phyloP scores from a whole-genome alignment of 2,329 filamentous ascomycete species.

The Trichocomaceae sp. region DNA sequence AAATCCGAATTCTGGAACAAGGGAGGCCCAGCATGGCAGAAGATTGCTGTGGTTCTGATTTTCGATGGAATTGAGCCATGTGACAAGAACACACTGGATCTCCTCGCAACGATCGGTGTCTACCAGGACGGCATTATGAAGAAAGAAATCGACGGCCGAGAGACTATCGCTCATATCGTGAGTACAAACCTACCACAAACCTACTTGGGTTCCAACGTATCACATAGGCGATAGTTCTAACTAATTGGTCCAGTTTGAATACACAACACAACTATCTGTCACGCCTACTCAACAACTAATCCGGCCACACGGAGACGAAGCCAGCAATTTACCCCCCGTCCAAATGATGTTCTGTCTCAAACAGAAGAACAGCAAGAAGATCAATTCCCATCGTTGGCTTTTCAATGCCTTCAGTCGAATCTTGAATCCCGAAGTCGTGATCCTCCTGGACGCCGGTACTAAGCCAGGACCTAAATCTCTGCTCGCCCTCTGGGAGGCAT shows the following conservation, averaged over 20 bases:
- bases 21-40: slow-evolving; percentile 97
- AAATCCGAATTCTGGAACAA: slow-evolving; percentile 99
- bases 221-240: not conserved
- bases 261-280: slow-evolving; percentile 94
- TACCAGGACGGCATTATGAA: slow-evolving; percentile 99
- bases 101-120: slow-evolving; percentile 87
- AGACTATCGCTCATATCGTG: slow-evolving; percentile 86
- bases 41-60: slow-evolving; percentile 94
- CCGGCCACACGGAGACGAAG: slow-evolving; percentile 76
- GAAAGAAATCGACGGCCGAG: slow-evolving; percentile 94
- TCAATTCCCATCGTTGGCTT: slow-evolving; percentile 98
- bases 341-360: slow-evolving; percentile 99
- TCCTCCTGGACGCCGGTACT: slow-evolving; percentile 93
- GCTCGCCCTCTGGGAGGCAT: slow-evolving; percentile 90
- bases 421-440: slow-evolving; percentile 92
- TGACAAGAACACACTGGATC: slow-evolving; percentile 89
- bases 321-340: slow-evolving; percentile 81
- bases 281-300: slow-evolving; percentile 95
- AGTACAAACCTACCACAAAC: slow-evolving; percentile 17
- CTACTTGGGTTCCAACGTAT: too few species aligned
- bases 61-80: slow-evolving; percentile 98
- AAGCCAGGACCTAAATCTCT: slow-evolving; percentile 91
- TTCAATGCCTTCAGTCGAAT: slow-evolving; percentile 98
- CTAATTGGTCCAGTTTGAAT: slow-evolving; percentile 62
- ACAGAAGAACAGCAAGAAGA: slow-evolving; percentile 99